These are phyloP conservation scores for Colletotrichum tabaci DNA, from an alignment of 2,329 filamentous ascomycete genomes.

Conservation along the genomic window DNA sequence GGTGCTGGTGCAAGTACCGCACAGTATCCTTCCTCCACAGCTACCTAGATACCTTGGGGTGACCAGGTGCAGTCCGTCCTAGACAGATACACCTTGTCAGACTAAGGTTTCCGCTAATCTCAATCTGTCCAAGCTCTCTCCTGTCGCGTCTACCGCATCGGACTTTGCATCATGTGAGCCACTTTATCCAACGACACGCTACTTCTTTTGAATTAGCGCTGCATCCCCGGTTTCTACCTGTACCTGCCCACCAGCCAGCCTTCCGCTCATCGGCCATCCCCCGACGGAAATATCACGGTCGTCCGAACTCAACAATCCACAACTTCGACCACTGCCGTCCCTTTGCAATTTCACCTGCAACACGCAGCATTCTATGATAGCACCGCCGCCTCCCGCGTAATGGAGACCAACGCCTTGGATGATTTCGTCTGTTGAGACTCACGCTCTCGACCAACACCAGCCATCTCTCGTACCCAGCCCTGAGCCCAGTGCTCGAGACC, in stretches of 20 bases:
- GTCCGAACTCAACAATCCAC: constrained; percentile 5
- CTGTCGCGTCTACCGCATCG: constrained; percentile 20
- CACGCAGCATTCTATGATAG: not conserved
- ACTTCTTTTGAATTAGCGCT: not conserved
- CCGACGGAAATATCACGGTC: constrained; percentile 19
- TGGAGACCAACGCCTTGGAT: too few relatives aligned
- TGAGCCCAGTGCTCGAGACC: too few relatives aligned
- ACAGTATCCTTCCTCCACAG: too few relatives aligned
- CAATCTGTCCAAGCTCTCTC: constrained; percentile 7
- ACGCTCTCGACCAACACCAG: too few relatives aligned
- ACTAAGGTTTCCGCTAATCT: constrained; percentile 23
- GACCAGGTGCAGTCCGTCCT: too few relatives aligned
- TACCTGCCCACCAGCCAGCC: not conserved
- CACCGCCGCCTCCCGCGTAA: too few relatives aligned
- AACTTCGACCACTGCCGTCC: constrained; percentile 6
- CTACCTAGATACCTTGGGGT: too few relatives aligned
- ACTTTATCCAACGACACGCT: constrained; percentile 10
- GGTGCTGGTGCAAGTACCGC: not conserved
- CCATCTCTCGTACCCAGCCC: too few relatives aligned
- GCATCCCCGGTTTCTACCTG: too few relatives aligned
- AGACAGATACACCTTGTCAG: not conserved
- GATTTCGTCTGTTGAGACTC: too few relatives aligned
- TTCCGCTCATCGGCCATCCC: constrained; percentile 22
- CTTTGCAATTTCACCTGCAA: constrained; percentile 15
- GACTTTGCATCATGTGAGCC: constrained; percentile 24